Percentiles rank a stretch among this genome's conserved stretches.
These are phyloP conservation scores for Ascochyta lentis DNA, from an alignment of 2,329 filamentous ascomycete species.

Conservation along the genomic window DNA sequence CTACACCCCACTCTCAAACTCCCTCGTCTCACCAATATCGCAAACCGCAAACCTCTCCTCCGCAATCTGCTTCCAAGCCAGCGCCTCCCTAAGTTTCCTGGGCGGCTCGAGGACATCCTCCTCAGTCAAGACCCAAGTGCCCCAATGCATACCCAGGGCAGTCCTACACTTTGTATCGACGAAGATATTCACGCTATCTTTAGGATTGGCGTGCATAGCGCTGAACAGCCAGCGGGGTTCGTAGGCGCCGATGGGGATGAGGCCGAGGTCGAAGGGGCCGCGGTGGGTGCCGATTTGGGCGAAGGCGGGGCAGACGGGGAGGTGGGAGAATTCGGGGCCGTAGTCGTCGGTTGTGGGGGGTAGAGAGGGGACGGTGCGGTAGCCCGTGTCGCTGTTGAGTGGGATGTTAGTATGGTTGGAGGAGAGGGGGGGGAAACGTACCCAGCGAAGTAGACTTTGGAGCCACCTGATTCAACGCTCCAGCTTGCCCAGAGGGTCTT, in stretches of 20 bases:
- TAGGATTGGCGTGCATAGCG: conserved; percentile 83
- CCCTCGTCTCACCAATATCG: conserved; percentile 78
- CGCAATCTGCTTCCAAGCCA: conserved; percentile 73
- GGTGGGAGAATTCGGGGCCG: conserved; percentile 64
- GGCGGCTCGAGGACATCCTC: conserved; percentile 90
- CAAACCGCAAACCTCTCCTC: conserved; percentile 84
- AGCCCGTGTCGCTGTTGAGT: conserved; percentile 78
- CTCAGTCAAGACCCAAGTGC: conserved; percentile 80
- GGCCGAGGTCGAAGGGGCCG: conserved; percentile 87
- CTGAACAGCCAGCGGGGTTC: conserved; percentile 76
- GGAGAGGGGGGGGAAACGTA: conserved; percentile 45
- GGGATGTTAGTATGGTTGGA: too few species aligned
- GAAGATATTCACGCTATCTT: conserved; percentile 90
- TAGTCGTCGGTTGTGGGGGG: conserved; percentile 74
- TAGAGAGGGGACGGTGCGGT: conserved; percentile 75
- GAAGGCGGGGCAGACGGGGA: conserved; percentile 83
- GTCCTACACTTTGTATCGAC: conserved; percentile 76
- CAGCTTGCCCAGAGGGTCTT: conserved; percentile 89
- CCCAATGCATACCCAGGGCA: conserved; percentile 92
- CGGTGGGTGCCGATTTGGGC: conserved; percentile 78
- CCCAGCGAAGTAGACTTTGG: conserved; percentile 84
- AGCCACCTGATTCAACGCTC: conserved; percentile 74
- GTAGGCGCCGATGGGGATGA: conserved; percentile 95
- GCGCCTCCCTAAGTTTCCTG: conserved; percentile 71
- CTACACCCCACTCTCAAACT: conserved; percentile 58